Evolutionary conservation across 306 rosid species (phyloP).

Genomic region (Vicia faba): DNA sequence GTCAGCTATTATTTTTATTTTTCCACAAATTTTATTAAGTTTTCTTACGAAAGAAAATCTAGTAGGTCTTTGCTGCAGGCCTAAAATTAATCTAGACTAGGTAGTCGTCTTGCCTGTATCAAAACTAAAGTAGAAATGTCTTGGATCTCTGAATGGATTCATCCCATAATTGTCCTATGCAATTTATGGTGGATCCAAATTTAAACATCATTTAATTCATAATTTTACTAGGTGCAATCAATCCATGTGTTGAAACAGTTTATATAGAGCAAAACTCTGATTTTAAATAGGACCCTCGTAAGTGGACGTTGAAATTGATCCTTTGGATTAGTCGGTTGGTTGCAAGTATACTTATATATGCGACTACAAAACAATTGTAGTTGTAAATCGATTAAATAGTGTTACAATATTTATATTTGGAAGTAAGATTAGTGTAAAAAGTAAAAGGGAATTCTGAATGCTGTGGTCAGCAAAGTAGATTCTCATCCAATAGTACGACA

Average conservation of each 20-base stretch:
- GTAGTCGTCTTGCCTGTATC: constrained; percentile 18
- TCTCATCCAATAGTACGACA: constrained; percentile 55
- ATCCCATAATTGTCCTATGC: constrained; percentile 3
- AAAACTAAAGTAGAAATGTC: constrained; percentile 33
- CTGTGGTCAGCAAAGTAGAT: constrained; percentile 51
- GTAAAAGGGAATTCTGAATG: constrained; percentile 41
- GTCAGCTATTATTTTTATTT: neutral
- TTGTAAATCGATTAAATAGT: too few species aligned
- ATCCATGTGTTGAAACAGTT: too few species aligned
- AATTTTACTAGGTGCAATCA: too few species aligned
- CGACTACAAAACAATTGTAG: too few species aligned
- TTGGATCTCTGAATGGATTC: constrained; percentile 25
- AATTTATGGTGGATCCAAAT: too few species aligned
- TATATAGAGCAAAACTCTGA: too few species aligned
- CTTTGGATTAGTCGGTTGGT: too few species aligned
- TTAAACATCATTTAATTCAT: too few species aligned
- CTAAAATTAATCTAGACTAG: constrained; percentile 33
- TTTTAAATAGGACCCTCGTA: too few species aligned
- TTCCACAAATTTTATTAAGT: constrained; percentile 19
- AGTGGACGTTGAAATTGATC: too few species aligned
- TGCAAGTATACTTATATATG: too few species aligned
- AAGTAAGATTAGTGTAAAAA: constrained; percentile 34
- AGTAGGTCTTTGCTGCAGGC: constrained; percentile 34
- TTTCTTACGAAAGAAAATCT: constrained; percentile 32
- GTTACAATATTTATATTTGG: constrained; percentile 14